phyloP scores from a whole-genome alignment of 2,329 filamentous ascomycete species.

The Fusarium pininemorale region DNA sequence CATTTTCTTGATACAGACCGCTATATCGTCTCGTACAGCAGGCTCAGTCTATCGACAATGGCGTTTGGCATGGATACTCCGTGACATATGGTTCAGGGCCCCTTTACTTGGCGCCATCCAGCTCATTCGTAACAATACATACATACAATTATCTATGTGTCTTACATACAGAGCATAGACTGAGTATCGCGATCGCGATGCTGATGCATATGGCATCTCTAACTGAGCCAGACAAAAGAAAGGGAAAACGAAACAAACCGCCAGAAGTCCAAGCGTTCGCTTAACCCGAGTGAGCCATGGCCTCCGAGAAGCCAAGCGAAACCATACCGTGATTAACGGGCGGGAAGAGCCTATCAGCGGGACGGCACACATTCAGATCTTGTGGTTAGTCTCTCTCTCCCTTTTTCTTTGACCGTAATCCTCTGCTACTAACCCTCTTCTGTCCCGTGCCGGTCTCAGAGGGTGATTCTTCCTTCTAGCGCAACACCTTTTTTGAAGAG shows the following conservation, averaged over 20 bases:
- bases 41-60: not conserved
- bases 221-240: not conserved
- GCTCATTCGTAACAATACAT: slow-evolving; percentile 1
- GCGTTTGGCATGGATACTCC: not conserved
- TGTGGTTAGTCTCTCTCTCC: slow-evolving; percentile 10
- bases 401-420: not conserved
- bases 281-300: slow-evolving; percentile 17
- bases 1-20: slow-evolving; percentile 24
- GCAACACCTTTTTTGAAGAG: not conserved
- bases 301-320: slow-evolving; percentile 13
- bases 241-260: slow-evolving; percentile 24
- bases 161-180: not conserved
- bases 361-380: slow-evolving; percentile 33
- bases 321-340: slow-evolving; percentile 17
- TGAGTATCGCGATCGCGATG: not conserved
- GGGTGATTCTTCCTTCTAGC: slow-evolving; percentile 18
- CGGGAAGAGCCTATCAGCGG: slow-evolving; percentile 38
- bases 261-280: slow-evolving; percentile 24
- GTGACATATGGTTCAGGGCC: not conserved
- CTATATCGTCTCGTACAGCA: slow-evolving; percentile 2
- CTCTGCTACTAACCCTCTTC: slow-evolving; percentile 24
- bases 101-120: not conserved
- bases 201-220: slow-evolving; percentile 16
- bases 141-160: not conserved
- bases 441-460: slow-evolving; percentile 20